Conservation (phyloP, 139 green algal genomes). For the Pleodorina starrii region DNA sequence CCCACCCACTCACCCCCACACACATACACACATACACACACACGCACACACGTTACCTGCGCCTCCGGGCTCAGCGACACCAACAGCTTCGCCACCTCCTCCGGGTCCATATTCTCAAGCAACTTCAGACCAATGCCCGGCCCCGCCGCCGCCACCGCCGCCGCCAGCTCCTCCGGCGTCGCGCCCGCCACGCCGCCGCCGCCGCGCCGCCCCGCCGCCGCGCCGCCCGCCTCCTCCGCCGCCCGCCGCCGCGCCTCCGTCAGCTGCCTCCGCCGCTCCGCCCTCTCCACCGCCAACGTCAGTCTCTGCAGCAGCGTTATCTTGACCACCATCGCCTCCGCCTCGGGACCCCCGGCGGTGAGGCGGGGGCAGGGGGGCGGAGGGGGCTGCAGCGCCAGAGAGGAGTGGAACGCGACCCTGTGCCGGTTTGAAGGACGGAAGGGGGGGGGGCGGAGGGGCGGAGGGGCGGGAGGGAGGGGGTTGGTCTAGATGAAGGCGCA, state of each 20-base stretch:
- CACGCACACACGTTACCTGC: no score
- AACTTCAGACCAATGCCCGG: not conserved
- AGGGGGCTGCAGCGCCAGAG: not conserved
- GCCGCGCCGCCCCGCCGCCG: not conserved
- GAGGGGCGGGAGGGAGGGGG: no score
- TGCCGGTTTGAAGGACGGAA: not conserved
- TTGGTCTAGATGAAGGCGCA: no score
- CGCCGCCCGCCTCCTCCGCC: not conserved
- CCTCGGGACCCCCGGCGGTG: slow-evolving; percentile 26
- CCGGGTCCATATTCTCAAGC: slow-evolving; percentile 36
- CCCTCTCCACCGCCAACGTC: slow-evolving; percentile 19
- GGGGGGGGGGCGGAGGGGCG: no score
- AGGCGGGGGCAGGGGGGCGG: not conserved
- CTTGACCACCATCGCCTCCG: slow-evolving; percentile 21
- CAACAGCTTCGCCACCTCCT: not conserved
- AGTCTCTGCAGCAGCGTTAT: slow-evolving; percentile 42
- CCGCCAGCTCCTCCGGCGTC: slow-evolving; percentile 22
- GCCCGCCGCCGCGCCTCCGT: not conserved
- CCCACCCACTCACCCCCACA: no score
- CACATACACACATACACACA: no score
- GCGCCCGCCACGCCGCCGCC: not conserved
- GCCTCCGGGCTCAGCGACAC: slow-evolving; percentile 16
- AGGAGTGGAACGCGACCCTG: slow-evolving; percentile 34
- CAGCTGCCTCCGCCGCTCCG: slow-evolving; percentile 29
- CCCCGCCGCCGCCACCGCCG: slow-evolving; percentile 48